phyloP scores from a whole-genome alignment of 129 eudicot species.

The Artemisia tridentata region DNA sequence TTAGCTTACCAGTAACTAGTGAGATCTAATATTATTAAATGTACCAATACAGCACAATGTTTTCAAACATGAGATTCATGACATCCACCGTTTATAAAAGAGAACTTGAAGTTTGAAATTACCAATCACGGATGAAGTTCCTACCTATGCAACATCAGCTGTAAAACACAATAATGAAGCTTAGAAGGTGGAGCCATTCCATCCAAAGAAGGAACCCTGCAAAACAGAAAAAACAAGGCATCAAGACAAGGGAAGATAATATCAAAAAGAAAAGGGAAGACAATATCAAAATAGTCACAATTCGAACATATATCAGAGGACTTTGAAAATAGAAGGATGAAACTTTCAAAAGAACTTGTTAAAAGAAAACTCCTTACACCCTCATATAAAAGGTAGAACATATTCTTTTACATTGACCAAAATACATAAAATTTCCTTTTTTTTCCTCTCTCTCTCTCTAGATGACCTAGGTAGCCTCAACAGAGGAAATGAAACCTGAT shows the following conservation, averaged over 20 bases:
- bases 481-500: not conserved
- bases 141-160: conserved; percentile 9
- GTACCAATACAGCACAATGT: not conserved
- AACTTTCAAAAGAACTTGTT: not conserved
- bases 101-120: conserved; percentile 6
- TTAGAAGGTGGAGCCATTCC: conserved; percentile 82
- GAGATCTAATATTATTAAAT: not conserved
- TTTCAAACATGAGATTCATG: conserved; percentile 1
- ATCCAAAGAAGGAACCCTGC: conserved; percentile 81
- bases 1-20: not conserved
- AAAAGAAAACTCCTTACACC: conserved; percentile 7
- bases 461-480: not conserved
- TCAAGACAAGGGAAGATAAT: not conserved
- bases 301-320: not conserved
- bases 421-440: not conserved
- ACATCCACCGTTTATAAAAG: conserved; percentile 3
- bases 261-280: too few relatives aligned
- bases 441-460: too few relatives aligned
- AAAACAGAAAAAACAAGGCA: conserved; percentile 14
- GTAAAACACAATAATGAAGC: conserved; percentile 9
- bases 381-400: not conserved
- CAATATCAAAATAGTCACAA: not conserved
- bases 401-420: not conserved
- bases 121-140: conserved; percentile 11
- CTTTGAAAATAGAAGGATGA: not conserved